These are phyloP conservation scores for Sarocladiaceae sp. DNA, from an alignment of 2,329 filamentous ascomycete genomes.

Conservation along the genomic window DNA sequence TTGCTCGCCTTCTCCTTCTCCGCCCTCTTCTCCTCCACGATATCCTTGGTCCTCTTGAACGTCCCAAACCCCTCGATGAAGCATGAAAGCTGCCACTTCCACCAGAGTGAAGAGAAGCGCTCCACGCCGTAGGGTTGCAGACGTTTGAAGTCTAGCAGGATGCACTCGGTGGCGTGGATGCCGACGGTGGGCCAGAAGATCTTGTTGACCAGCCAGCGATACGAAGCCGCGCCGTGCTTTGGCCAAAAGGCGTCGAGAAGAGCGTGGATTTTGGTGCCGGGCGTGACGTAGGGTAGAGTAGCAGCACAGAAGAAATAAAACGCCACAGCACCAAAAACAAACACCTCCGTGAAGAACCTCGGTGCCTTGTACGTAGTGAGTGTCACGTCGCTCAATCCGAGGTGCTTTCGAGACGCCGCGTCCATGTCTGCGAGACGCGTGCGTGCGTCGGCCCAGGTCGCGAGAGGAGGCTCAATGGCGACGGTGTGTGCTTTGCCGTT, in stretches of 20 bases:
- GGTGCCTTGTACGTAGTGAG: conserved; percentile 39
- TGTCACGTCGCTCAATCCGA: conserved; percentile 52
- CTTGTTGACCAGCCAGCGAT: conserved; percentile 52
- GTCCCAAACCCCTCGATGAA: conserved; percentile 51
- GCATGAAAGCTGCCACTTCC: conserved; percentile 46
- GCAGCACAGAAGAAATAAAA: conserved; percentile 52
- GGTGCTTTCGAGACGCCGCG: conserved; percentile 47
- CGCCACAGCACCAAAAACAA: conserved; percentile 50
- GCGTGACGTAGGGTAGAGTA: conserved; percentile 43
- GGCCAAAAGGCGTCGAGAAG: conserved; percentile 49
- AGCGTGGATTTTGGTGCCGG: conserved; percentile 46
- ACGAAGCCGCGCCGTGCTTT: conserved; percentile 49
- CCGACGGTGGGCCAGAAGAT: conserved; percentile 56
- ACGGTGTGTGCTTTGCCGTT: conserved; percentile 44
- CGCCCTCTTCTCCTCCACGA: conserved; percentile 38
- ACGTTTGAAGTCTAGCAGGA: conserved; percentile 43
- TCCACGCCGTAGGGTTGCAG: conserved; percentile 44
- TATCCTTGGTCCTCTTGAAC: conserved; percentile 47
- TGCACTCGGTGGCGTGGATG: conserved; percentile 64
- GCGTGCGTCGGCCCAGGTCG: conserved; percentile 63
- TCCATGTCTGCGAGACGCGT: conserved; percentile 69
- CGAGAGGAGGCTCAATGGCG: conserved; percentile 66
- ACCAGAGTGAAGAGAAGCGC: conserved; percentile 45
- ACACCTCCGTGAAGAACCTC: conserved; percentile 35
- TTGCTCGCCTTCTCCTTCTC: conserved; percentile 30